Base-by-base conservation (phyloP, 768 basidiomycete species). In the Pilatotrama ljubarskyi region DNA sequence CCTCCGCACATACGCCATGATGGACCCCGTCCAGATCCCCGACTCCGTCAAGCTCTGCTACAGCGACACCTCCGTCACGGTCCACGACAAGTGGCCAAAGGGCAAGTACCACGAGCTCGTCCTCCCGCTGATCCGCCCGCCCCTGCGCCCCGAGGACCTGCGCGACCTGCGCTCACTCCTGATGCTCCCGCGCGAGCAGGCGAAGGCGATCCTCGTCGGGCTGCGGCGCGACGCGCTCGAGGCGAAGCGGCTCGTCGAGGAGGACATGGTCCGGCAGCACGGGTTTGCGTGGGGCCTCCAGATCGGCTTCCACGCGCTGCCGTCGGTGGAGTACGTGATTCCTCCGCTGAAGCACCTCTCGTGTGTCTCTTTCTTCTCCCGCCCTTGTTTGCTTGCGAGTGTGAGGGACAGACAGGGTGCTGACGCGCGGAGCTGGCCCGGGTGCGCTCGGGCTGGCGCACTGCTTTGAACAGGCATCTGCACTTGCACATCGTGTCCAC, bases 61-160 rank as follows among this genome's bases (percentile, higher is more conserved):
- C 62, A 83, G 82, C 1, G 69, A 76, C 22, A 78, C 73, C 51
- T 81, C 84, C 8, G 65, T 92, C 46, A 87, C 86, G 5, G 75
- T 94, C 52, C 89, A 84, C 68, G 92, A 94, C 74, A 81, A 77
- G 25, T 94, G 79, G 69, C 90, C 90, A 5, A 94, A 94, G 73
- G 86, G 91, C 5, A 87, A 85, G 55, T 95, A 93, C 71, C 95
- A 97, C 74, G 90, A 94, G 68, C 80, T 97, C 43, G 73, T 96
- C 55, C 78, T 96, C n/a, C 95, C 95, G 15, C 74, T 80, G 56
- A 51, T 72, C 61, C 65, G 44, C 40, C 66, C 69, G 5, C 68
- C 76, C 9, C 40, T 72, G 53, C 70, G 64, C 47, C 64, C 72
- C 50, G 70, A 66, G 10, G 78, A 80, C 29, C 76, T 92, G 38